These are phyloP conservation scores for Penicillium herquei DNA, from an alignment of 495 filamentous ascomycete genomes.

Conservation along the genomic window DNA sequence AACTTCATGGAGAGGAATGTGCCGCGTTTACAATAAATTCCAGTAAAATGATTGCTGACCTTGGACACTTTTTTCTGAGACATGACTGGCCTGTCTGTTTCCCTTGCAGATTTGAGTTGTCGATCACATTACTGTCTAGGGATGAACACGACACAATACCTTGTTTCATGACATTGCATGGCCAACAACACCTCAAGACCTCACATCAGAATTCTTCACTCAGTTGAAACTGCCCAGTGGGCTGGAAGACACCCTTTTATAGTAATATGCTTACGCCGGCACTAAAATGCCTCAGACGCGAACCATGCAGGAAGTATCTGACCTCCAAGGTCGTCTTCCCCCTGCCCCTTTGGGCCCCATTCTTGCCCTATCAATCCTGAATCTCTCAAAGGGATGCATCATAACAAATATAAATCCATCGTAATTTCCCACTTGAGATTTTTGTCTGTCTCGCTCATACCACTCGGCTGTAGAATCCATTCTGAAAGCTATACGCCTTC, in stretches of 20 bases:
- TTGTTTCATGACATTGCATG: neutral
- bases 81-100: neutral
- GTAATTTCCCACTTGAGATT: neutral
- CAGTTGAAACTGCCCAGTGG: neutral
- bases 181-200: too few species aligned
- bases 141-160: neutral
- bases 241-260: neutral
- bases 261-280: neutral
- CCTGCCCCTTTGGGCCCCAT: neutral
- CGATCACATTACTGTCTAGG: neutral
- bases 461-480: slow-evolving; percentile 1
- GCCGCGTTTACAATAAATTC: neutral
- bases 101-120: neutral
- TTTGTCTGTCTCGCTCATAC: neutral
- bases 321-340: neutral
- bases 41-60: neutral
- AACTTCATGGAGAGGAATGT: neutral
- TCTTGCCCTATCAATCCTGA: neutral
- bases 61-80: neutral
- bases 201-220: too few species aligned
- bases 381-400: neutral
- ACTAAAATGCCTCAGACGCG: neutral
- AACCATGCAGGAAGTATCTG: neutral
- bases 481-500: slow-evolving; percentile 5
- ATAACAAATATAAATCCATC: slow-evolving; percentile 2